A percentile compares a stretch with the other conserved stretches of the same genome.
Evolutionary conservation across 2,329 filamentous ascomycete genomes (phyloP).

Genomic region (Cladophialophora carrionii): DNA sequence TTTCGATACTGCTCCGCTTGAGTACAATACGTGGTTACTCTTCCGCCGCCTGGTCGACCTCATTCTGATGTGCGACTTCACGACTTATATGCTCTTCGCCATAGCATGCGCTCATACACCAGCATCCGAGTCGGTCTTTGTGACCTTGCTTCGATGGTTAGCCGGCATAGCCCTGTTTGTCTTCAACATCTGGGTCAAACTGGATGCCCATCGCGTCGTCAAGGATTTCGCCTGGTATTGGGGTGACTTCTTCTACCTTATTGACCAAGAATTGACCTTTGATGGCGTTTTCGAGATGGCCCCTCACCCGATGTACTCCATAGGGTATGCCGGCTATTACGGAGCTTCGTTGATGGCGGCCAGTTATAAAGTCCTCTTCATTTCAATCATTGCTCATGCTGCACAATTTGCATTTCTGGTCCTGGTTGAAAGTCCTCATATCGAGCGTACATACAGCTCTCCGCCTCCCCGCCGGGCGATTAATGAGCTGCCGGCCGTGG

Average conservation of each 20-base stretch:
- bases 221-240: slow-evolving; percentile 99
- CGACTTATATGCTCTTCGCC: slow-evolving; percentile 94
- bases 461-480: slow-evolving; percentile 64
- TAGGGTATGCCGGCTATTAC: slow-evolving; percentile 97
- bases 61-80: slow-evolving; percentile 98
- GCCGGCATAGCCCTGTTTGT: slow-evolving; percentile 77
- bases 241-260: slow-evolving; percentile 98
- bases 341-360: slow-evolving; percentile 97
- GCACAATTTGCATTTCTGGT: slow-evolving; percentile 93
- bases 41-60: slow-evolving; percentile 95
- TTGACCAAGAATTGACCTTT: slow-evolving; percentile 96
- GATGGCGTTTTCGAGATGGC: slow-evolving; percentile 99
- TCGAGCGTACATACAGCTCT: slow-evolving; percentile 95
- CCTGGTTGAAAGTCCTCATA: slow-evolving; percentile 93
- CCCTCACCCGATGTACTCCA: slow-evolving; percentile 97
- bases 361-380: slow-evolving; percentile 96
- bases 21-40: slow-evolving; percentile 99
- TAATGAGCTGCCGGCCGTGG: slow-evolving; percentile 45
- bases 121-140: slow-evolving; percentile 67
- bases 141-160: slow-evolving; percentile 75
- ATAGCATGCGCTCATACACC: slow-evolving; percentile 81
- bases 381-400: slow-evolving; percentile 91
- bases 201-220: slow-evolving; percentile 95
- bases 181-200: slow-evolving; percentile 98
- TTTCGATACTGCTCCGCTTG: slow-evolving; percentile 88